Evolutionary conservation across 2,329 filamentous ascomycete genomes (phyloP).

Genomic region (Sporothrix euskadiensis): DNA sequence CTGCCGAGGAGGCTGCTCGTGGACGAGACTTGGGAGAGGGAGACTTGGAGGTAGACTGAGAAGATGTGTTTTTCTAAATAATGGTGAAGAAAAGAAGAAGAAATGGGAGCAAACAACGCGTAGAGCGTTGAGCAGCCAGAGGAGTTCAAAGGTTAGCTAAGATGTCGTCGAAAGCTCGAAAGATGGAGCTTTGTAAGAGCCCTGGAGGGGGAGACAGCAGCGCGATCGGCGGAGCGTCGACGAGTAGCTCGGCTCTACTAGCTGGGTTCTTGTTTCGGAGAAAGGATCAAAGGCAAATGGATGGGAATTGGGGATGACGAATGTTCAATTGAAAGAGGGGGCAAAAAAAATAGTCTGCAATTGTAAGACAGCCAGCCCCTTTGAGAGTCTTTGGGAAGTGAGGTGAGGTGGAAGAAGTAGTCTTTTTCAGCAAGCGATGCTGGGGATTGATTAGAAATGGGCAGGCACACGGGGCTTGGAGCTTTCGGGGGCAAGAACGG

Average conservation of each 20-base stretch:
- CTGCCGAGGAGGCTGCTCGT: conserved; percentile 15
- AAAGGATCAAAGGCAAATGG: not conserved
- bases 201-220: conserved; percentile 12
- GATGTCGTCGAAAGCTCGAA: not conserved
- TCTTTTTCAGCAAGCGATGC: not conserved
- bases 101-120: not conserved
- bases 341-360: not conserved
- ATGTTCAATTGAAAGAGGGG: not conserved
- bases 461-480: not conserved
- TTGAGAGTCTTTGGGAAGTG: not conserved
- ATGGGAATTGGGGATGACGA: conserved; percentile 1
- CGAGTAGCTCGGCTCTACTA: not conserved
- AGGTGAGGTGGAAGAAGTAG: conserved; percentile 7
- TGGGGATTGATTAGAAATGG: conserved; percentile 16
- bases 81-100: not conserved
- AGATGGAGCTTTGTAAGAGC: conserved; percentile 24
- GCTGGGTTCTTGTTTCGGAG: not conserved
- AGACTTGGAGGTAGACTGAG: not conserved
- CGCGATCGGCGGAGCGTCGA: not conserved
- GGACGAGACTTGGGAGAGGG: not conserved
- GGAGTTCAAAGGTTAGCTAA: conserved; percentile 13
- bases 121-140: not conserved
- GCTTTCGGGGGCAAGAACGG: not conserved
- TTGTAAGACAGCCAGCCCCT: not conserved
- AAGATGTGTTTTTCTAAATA: not conserved